Evolutionary conservation across 768 basidiomycete genomes (phyloP), one percentile per base, ranked within the genome.

Genomic region (Kwoniella heveanensis): DNA sequence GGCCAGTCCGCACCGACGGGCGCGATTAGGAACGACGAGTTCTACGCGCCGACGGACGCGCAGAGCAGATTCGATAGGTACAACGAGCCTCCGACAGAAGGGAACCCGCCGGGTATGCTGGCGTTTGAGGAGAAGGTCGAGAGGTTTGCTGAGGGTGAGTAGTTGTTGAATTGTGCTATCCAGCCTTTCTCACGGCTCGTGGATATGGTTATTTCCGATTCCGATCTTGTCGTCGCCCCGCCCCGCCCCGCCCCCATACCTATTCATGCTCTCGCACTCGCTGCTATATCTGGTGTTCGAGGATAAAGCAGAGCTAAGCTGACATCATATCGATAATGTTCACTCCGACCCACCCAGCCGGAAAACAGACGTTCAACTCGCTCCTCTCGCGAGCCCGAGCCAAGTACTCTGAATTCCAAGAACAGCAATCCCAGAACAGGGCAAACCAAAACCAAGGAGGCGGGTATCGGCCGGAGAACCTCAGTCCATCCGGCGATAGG

Each of bases 321-420:
- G n/a, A n/a, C n/a, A n/a, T n/a, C n/a, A n/a, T n/a, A n/a, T n/a
- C n/a, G n/a, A n/a, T n/a, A n/a, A n/a, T 32, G 32, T 32, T 32
- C 13, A 32, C 32, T n/a, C n/a, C n/a, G n/a, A n/a, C n/a, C n/a
- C 24, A 22, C 15, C 30, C 24, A 78, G 77, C 62, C 53, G 79
- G 76, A 6, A 76, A 76, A 68, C 73, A 78, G 27, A 80, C 76
- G 17, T 73, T 80, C 67, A 74, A 69, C 39, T 74, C 72, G n/a
- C 55, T 80, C 13, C 60, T 77, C 25, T 62, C 62, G 12, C 69
- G 65, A 26, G 79, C 79, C 7, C 72, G 72, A 64, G 57, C 71
- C 24, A 77, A 74, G 53, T 77, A 74, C 47, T 57, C 71, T 21
- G 79, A 80, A 24, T 76, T 73, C 53, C 75, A 78, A 59, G 64